phyloP scores from a whole-genome alignment of 306 rosid species.

The Dicorynia guianensis region DNA sequence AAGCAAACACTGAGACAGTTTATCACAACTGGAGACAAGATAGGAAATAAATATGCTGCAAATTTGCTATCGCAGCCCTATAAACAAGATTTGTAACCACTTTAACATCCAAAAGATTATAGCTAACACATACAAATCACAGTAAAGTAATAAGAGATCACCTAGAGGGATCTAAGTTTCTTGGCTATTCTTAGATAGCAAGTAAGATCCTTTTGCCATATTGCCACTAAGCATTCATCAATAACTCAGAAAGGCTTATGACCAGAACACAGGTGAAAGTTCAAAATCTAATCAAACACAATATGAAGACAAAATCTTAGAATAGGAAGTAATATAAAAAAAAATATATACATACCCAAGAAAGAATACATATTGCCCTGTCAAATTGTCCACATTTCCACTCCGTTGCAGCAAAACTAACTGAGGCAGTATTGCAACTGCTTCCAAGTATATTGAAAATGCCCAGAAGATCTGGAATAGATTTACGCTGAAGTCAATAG shows the following conservation, averaged over 20 bases:
- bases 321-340: constrained; percentile 3
- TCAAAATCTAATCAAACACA: neutral
- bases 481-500: constrained; percentile 22
- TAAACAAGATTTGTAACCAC: constrained; percentile 15
- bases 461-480: constrained; percentile 83
- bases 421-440: constrained; percentile 89
- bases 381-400: constrained; percentile 96
- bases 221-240: neutral
- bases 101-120: neutral
- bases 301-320: constrained; percentile 8
- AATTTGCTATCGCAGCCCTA: constrained; percentile 6
- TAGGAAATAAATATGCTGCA: neutral
- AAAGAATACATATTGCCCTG: constrained; percentile 85
- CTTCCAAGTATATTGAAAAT: constrained; percentile 95
- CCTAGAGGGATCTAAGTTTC: neutral
- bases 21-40: neutral
- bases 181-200: constrained; percentile 8
- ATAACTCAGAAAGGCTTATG: constrained; percentile 18
- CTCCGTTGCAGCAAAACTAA: constrained; percentile 88
- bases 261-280: neutral
- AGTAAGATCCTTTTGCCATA: constrained; percentile 1
- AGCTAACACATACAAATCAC: neutral
- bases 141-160: neutral
- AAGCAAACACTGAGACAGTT: neutral
- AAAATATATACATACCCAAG: constrained; percentile 72